Conservation (phyloP, 2,329 filamentous ascomycete genomes). For the Diaporthe citriasiana region DNA sequence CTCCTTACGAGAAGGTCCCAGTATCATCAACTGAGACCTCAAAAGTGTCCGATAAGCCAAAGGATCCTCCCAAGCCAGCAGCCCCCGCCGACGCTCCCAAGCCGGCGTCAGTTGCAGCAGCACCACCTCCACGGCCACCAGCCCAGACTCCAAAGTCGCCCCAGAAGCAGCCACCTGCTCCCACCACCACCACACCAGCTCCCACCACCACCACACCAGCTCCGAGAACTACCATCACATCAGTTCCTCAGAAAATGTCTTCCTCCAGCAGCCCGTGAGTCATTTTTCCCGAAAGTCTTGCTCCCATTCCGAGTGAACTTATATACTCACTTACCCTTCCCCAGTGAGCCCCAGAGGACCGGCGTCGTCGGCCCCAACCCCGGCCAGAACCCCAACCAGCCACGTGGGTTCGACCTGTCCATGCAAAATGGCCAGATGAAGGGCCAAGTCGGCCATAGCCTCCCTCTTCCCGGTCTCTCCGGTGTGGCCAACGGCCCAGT, state of each 20-base stretch:
- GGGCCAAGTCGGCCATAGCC: constrained; percentile 22
- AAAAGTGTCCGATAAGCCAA: constrained; percentile 32
- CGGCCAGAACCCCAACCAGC: constrained; percentile 31
- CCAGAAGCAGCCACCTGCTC: constrained; percentile 15
- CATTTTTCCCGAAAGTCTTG: not conserved
- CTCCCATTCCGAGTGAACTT: not conserved
- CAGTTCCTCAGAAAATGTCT: constrained; percentile 30
- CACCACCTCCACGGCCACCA: not conserved
- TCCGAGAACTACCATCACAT: not conserved
- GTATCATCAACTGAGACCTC: constrained; percentile 31
- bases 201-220: not conserved
- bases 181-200: not conserved
- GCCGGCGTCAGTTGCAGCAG: constrained; percentile 13
- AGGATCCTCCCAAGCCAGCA: constrained; percentile 10
- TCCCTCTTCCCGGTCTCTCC: constrained; percentile 38
- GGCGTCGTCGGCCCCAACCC: constrained; percentile 30
- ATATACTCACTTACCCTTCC: not conserved
- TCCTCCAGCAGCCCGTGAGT: constrained; percentile 33
- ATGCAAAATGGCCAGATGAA: constrained; percentile 29
- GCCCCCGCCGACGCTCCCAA: constrained; percentile 13
- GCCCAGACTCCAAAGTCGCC: constrained; percentile 12
- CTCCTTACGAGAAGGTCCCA: constrained; percentile 32
- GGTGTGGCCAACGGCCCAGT: constrained; percentile 34
- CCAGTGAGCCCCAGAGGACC: constrained; percentile 19
- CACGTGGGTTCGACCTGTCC: constrained; percentile 33